These are phyloP conservation scores for Coriolopsis trogii DNA, from an alignment of 1,284 basidiomycete species.

Conservation along the genomic window DNA sequence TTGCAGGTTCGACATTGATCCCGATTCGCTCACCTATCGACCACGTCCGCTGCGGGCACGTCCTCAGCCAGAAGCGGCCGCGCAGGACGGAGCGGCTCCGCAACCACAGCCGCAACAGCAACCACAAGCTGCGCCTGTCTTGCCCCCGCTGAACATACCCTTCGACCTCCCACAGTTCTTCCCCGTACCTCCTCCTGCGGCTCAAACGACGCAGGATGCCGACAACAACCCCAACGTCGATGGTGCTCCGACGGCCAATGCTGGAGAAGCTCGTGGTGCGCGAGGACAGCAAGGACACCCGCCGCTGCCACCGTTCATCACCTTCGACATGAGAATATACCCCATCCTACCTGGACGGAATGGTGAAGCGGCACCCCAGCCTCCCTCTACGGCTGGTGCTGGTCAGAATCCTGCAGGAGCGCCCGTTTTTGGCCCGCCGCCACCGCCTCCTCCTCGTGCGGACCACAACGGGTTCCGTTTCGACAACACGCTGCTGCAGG, in stretches of 20 bases:
- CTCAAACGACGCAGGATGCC: slow-evolving; percentile 2
- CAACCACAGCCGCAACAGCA: neutral
- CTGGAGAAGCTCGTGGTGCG: neutral
- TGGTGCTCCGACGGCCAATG: neutral
- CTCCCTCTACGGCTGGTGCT: neutral
- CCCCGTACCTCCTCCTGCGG: neutral
- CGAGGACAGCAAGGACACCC: slow-evolving; percentile 9
- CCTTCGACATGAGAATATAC: slow-evolving; percentile 24
- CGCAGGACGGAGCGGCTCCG: slow-evolving; percentile 5
- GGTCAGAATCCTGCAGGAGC: neutral
- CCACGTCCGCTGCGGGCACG: slow-evolving; percentile 16
- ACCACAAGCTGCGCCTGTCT: neutral
- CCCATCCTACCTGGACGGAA: slow-evolving; percentile 18
- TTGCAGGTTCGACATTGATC: slow-evolving; percentile 80
- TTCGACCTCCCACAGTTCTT: neutral
- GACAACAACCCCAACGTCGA: no score
- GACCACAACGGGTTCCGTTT: slow-evolving; percentile 20
- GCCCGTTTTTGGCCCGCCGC: slow-evolving; percentile 2
- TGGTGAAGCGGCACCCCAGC: slow-evolving; percentile 5
- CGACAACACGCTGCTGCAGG: slow-evolving; percentile 16
- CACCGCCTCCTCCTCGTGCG: slow-evolving; percentile 14
- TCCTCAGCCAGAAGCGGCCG: slow-evolving; percentile 11
- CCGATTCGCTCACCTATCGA: slow-evolving; percentile 64
- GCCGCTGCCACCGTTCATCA: slow-evolving; percentile 21
- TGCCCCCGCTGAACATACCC: slow-evolving; percentile 3